Evolutionary conservation across 2,329 filamentous ascomycete genomes (phyloP), one percentile per base, ranked within the genome.

Genomic region (Penicillium aurantiogriseum): DNA sequence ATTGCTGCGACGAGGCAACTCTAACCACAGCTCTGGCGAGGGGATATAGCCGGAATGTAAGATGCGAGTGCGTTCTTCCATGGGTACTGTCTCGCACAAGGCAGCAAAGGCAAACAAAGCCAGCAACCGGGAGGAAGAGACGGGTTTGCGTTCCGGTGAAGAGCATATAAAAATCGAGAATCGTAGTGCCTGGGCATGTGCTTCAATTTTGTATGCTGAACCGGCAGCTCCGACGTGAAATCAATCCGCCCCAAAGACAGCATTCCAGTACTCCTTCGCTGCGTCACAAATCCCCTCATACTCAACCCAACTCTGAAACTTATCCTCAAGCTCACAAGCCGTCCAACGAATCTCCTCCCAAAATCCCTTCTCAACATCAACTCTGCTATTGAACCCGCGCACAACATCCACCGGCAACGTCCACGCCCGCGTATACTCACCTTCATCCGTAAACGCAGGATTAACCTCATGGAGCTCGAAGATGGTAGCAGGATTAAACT

Each of bases 261-360:
- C 35, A 54, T 60, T 19, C 67, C 70, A 76, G 54, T 76, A 75
- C 1, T 66, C 42, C 51, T 59, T 68, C n/a, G 71, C 69, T 25
- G 67, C 66, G 29, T 66, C 61, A 58, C 75, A 77, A 25, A 76
- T 68, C 13, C 62, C 67, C 31, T 40, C 54, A 53, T 65, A 60
- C 17, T 59, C 64, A 42, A 63, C 61, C 71, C 74, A 77, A 50
- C 61, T 69, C 42, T 56, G 58, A 55, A 71, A 71, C 29, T 65
- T 70, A 44, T 60, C 51, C 56, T 77, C 71, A 33, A 76, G 67
- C 53, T 72, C 68, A 58, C 75, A 77, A 21, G 70, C 74, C 10
- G 74, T 71, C 62, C 70, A 71, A 40, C 67, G 67, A 58, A 77
- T 74, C 58, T 76, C 72, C 4, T 61, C 56, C 76, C 76, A 77